These are phyloP conservation scores for Agastache rugosa DNA, from an alignment of 257 asterid species.

Conservation along the genomic window DNA sequence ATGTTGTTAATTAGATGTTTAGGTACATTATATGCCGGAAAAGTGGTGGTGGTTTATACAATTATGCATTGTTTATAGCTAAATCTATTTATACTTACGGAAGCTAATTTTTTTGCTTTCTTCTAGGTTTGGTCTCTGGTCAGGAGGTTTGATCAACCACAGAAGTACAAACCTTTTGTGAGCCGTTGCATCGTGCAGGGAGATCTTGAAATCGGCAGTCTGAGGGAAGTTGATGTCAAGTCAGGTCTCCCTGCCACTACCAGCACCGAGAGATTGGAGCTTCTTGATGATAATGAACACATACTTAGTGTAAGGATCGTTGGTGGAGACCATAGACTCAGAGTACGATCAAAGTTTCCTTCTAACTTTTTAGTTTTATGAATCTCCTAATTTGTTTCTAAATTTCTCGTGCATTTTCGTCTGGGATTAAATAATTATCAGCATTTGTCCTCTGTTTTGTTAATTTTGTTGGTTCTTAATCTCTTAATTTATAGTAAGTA, in stretches of 20 bases:
- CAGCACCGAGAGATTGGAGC: conserved; percentile 86
- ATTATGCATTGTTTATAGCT: background rate
- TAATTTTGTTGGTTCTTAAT: background rate
- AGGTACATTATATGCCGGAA: background rate
- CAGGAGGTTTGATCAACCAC: conserved; percentile 86
- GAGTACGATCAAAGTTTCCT: conserved; percentile 45
- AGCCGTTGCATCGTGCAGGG: conserved; percentile 74
- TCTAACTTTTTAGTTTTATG: background rate
- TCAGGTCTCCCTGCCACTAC: conserved; percentile 91
- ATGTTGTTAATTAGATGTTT: background rate
- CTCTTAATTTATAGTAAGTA: background rate
- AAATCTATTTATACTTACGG: conserved; percentile 14
- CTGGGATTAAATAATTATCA: background rate
- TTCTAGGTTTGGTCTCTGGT: conserved; percentile 85
- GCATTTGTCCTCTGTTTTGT: background rate
- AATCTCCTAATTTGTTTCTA: background rate
- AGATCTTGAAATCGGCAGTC: conserved; percentile 71
- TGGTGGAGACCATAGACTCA: conserved; percentile 86
- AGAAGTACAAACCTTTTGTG: conserved; percentile 77
- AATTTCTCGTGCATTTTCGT: background rate
- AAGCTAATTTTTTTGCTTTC: background rate
- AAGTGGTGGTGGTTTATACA: background rate
- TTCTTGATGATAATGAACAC: conserved; percentile 81
- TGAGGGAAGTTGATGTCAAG: conserved; percentile 84
- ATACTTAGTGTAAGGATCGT: conserved; percentile 69